Base-by-base conservation (phyloP, 495 filamentous ascomycete species). In the Massariosphaeria phaeospora region DNA sequence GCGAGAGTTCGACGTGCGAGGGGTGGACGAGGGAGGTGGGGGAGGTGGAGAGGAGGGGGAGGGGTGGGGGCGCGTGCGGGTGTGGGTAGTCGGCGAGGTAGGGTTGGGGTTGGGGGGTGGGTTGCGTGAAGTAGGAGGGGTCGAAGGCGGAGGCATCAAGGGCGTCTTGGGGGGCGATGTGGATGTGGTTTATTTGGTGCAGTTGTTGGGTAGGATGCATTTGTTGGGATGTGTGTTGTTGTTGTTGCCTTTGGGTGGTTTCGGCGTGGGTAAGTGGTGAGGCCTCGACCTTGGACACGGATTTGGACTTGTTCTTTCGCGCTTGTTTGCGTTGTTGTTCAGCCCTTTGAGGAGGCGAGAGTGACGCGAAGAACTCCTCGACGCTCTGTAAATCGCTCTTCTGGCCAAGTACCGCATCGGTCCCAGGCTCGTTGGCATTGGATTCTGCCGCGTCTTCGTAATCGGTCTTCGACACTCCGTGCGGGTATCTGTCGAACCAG, bases 401-500 rank as follows among this genome's bases (percentile, higher is more conserved):
- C 57, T 95, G 86, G 47, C 88, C 84, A 57, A 95, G 76, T 0
- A 89, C 85, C 0, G 84, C 86, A 57, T 94, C 89, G 26, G 87
- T 84, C 24, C 84, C 84, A 7, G 80, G 84, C 56, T 89, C 84
- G 62, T 84, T 84, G 66, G 80, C 81, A 27, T 55, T 53, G 51
- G 79, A 77, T 1, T 74, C 71, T 31, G 82, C 83, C 0, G 88
- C 84, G 56, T 91, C 88, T 59, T 91, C 85, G 70, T 86, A 93
- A 68, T 93, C 85, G 9, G 84, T 75, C 47, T 84, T 78, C 24
- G 88, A 87, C 18, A 96, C 88, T 10, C 93, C 93, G 62, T 93
- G 88, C 0, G 93, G 93, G 71, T 96, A 96, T 59, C 88, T 84
- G 65, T 91, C 83, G 64, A 96, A 96, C 93, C 93, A 98, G 69